These are phyloP conservation scores for Aspergillus ellipticus DNA, from an alignment of 495 filamentous ascomycete genomes.

Conservation along the genomic window DNA sequence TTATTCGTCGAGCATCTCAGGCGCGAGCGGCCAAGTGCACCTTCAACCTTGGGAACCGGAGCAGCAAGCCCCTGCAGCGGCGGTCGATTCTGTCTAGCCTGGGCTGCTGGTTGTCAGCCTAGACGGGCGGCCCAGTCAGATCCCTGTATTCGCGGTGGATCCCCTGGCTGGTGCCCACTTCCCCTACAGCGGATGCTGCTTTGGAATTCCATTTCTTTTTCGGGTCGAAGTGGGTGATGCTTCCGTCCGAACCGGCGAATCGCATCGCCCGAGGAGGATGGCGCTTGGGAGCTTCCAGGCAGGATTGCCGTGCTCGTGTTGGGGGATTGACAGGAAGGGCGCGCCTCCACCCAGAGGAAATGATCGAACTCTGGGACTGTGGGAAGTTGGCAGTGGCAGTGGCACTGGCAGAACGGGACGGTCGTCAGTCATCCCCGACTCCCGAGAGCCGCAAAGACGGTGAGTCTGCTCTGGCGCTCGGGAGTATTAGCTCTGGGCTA, in stretches of 20 bases:
- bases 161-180: background rate
- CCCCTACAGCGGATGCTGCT: no score
- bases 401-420: background rate
- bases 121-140: background rate
- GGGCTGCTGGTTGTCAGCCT: background rate
- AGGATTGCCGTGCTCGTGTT: background rate
- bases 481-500: no score
- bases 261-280: background rate
- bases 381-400: background rate
- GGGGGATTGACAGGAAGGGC: background rate
- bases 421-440: background rate
- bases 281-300: background rate
- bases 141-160: background rate
- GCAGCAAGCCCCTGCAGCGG: constrained; percentile 2
- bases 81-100: constrained; percentile 1
- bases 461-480: background rate
- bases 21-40: no score
- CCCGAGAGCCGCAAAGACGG: background rate
- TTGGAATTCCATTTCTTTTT: background rate
- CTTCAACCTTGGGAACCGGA: constrained; percentile 1
- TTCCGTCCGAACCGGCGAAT: background rate
- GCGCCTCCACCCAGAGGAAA: background rate
- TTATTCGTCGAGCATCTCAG: background rate
- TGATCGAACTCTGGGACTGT: background rate
- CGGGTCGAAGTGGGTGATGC: background rate